Base-by-base conservation (phyloP, 2,329 filamentous ascomycete genomes). In the Clarireedia monteithiana region DNA sequence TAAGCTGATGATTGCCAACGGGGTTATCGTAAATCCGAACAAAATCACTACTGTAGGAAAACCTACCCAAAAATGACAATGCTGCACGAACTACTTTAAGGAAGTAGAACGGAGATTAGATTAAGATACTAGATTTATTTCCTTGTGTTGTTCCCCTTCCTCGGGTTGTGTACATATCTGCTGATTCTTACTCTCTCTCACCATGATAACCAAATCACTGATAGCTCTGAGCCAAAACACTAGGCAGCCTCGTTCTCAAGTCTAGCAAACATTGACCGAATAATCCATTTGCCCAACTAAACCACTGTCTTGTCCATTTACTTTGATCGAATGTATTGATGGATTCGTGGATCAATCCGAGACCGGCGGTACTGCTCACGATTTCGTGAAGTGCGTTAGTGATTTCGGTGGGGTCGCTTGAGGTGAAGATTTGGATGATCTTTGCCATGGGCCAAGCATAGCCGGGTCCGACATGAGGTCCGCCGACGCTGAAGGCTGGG, bases 271-370 rank as follows among this genome's bases (percentile, higher is more conserved):
- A 89, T 73, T 92, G 86, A 12, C 88, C 87, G 71, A 91, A 94
- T n/a, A 95, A 81, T 0, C 86, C 89, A 67, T 94, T 94, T 14
- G 89, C 88, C 89, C 89, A 94, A 0, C 89, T 86, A 68, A 94
- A 95, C 76, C 76, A 78, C 23, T 72, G 68, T n/a, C 76, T 63
- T 23, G 74, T 74, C 67, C 70, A 79, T 40, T 67, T 62, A 2
- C 60, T 63, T 50, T 67, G 65, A 56, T 72, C 66, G 67, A 75
- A 75, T 3, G 72, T 70, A 57, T 75, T 68, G 17, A 78, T 70
- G 55, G 71, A 74, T 66, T 80, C 76, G 56, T 80, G 77, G 14
- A 80, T 73, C 6, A 80, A 69, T 0, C 77, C 77, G 30, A 67
- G 40, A 38, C 62, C 59, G 53, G 61, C 62, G 40, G 62, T 65